Evolutionary conservation across 108 stramenopile genomes (phyloP).

Genomic region (Nitzschia sp.): DNA sequence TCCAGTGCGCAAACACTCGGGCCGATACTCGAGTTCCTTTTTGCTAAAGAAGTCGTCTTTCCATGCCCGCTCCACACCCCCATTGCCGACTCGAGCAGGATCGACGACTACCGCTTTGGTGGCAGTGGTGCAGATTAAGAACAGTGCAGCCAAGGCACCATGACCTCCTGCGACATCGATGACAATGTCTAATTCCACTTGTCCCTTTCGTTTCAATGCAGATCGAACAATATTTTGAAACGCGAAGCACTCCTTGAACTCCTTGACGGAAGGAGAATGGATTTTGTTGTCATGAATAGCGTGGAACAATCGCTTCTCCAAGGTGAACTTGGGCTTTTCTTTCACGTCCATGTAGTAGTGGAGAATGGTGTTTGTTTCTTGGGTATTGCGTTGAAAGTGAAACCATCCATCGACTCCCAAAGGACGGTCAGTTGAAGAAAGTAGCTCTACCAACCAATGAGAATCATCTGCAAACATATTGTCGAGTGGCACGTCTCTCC

Average conservation of each 20-base stretch:
- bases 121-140: conserved; percentile 54
- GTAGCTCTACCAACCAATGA: conserved; percentile 57
- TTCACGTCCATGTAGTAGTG: conserved; percentile 59
- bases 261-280: conserved; percentile 63
- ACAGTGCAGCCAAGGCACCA: conserved; percentile 75
- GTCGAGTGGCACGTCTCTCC: conserved; percentile 58
- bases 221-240: conserved; percentile 65
- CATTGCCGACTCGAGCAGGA: conserved; percentile 57
- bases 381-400: conserved; percentile 62
- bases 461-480: conserved; percentile 88
- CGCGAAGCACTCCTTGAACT: conserved; percentile 73
- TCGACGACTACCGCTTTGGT: conserved; percentile 56
- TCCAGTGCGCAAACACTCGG: conserved; percentile 77
- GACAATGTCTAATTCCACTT: conserved; percentile 40
- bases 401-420: conserved; percentile 64
- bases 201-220: conserved; percentile 20
- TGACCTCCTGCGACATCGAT: conserved; percentile 84
- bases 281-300: conserved; percentile 53
- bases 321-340: conserved; percentile 1
- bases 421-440: conserved; percentile 36
- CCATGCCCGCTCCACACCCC: conserved; percentile 57
- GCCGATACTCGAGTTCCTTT: conserved; percentile 60
- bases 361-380: conserved; percentile 58
- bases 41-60: conserved; percentile 9
- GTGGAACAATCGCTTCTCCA: conserved; percentile 72